Base-by-base conservation (phyloP, 1,139 yeast species). In the Lodderomyces parapsilosis region DNA sequence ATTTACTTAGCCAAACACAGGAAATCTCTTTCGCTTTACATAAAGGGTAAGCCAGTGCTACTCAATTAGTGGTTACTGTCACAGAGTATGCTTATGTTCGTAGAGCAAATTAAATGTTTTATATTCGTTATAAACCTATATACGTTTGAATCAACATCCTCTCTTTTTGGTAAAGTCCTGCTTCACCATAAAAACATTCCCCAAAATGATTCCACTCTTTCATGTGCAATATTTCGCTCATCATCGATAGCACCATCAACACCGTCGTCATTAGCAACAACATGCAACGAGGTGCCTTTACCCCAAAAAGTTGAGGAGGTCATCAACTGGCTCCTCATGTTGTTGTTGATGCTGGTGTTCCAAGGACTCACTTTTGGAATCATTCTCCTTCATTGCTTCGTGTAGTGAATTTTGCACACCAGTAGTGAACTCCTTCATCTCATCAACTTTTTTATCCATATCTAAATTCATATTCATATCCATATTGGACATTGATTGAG, bases 281-380 rank as follows among this genome's bases (percentile, higher is more conserved):
- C 41, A 33, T 37, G 19, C 22, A 38, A 27, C 27, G n/a, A 18
- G 14, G 15, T 18, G 24, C 32, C 40, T 46, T 40, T 43, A 49
- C 38, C 52, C 51, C 32, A 49, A 43, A 42, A 49, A 45, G 36
- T 49, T 49, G 27, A 49, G 37, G 36, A 46, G 48, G 34, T 49
- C 51, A 30, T 48, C 49, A 34, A 22, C 27, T 11, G 25, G 25
- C n/a, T 15, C 31, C 38, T n/a, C 35, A 24, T 28, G 33, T 34
- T 34, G n/a, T n/a, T n/a, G n/a, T n/a, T n/a, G n/a, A n/a, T n/a
- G n/a, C n/a, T n/a, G n/a, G 4, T 33, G 10, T 6, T 34, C 18
- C 11, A 13, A 22, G 25, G 28, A 23, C 11, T n/a, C 23, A 14
- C 37, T 34, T 34, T 33, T 33, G 24, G 36, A 22, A 33, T 19